These are phyloP conservation scores for Fusarium subglutinans DNA, from an alignment of 2,329 filamentous ascomycete species.

Conservation along the genomic window DNA sequence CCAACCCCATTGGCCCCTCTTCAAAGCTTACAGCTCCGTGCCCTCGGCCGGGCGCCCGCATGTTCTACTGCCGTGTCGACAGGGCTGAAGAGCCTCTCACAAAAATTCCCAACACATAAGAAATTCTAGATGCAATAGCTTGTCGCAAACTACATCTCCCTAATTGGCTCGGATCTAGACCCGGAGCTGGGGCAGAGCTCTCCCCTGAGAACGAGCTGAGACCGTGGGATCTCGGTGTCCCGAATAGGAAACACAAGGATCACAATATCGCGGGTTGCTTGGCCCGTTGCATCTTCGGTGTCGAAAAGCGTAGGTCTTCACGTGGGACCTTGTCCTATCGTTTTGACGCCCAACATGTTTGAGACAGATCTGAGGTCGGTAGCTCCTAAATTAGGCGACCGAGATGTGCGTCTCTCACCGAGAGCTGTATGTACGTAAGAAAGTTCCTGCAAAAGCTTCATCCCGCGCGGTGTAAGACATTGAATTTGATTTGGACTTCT, in stretches of 20 bases:
- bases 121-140: constrained; percentile 12
- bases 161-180: constrained; percentile 32
- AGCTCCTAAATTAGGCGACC: constrained; percentile 23
- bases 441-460: constrained; percentile 2
- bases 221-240: constrained; percentile 35
- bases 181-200: constrained; percentile 23
- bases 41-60: neutral
- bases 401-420: constrained; percentile 20
- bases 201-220: constrained; percentile 29
- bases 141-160: neutral
- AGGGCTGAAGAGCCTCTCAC: constrained; percentile 26
- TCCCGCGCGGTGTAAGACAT: constrained; percentile 9
- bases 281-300: constrained; percentile 33
- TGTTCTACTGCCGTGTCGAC: neutral
- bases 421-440: constrained; percentile 4
- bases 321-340: constrained; percentile 24
- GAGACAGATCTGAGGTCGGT: constrained; percentile 16
- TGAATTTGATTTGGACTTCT: neutral
- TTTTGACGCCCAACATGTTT: neutral
- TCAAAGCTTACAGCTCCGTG: neutral
- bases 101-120: neutral
- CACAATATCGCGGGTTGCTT: constrained; percentile 16
- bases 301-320: constrained; percentile 41
- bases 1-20: neutral
- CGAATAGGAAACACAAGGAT: constrained; percentile 28